A percentile compares a stretch with the other conserved stretches of the same genome.
phyloP scores from a whole-genome alignment of 2,329 filamentous ascomycete species.

The Xylariaceae sp. region DNA sequence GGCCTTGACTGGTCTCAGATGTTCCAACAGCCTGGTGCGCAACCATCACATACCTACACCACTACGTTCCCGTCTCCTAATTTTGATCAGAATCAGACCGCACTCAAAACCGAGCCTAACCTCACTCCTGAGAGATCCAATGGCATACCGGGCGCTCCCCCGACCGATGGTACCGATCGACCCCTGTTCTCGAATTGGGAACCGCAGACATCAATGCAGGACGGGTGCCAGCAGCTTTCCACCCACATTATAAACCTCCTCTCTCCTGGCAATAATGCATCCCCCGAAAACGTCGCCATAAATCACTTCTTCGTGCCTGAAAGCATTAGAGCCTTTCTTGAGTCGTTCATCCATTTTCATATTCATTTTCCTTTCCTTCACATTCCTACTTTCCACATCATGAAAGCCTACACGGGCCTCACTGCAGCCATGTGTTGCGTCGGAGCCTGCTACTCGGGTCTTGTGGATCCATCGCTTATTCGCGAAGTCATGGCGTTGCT shows the following conservation, averaged over 20 bases:
- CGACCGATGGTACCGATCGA: slow-evolving; percentile 37
- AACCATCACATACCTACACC: slow-evolving; percentile 55
- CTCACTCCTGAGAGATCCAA: slow-evolving; percentile 47
- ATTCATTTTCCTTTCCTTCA: slow-evolving; percentile 71
- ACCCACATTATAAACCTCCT: slow-evolving; percentile 55
- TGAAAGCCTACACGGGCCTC: slow-evolving; percentile 62
- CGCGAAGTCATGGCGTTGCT: slow-evolving; percentile 65
- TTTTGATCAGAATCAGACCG: slow-evolving; percentile 65
- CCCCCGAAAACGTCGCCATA: slow-evolving; percentile 50
- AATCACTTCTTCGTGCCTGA: slow-evolving; percentile 62
- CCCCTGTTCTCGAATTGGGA: slow-evolving; percentile 48
- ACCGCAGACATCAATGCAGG: slow-evolving; percentile 43
- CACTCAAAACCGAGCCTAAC: slow-evolving; percentile 64
- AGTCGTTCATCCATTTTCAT: slow-evolving; percentile 69
- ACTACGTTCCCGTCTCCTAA: slow-evolving; percentile 58
- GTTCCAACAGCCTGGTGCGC: slow-evolving; percentile 66
- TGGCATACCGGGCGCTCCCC: slow-evolving; percentile 41
- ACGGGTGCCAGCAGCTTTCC: slow-evolving; percentile 52
- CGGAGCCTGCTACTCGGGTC: slow-evolving; percentile 70
- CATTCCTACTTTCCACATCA: slow-evolving; percentile 65
- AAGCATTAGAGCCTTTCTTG: slow-evolving; percentile 67
- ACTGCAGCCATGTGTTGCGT: slow-evolving; percentile 68
- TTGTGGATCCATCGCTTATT: slow-evolving; percentile 52
- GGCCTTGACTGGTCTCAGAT: slow-evolving; percentile 73
- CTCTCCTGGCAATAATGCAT: slow-evolving; percentile 53